Base-by-base conservation (phyloP, 140 eudicot genomes). In the Bidens hawaiensis region DNA sequence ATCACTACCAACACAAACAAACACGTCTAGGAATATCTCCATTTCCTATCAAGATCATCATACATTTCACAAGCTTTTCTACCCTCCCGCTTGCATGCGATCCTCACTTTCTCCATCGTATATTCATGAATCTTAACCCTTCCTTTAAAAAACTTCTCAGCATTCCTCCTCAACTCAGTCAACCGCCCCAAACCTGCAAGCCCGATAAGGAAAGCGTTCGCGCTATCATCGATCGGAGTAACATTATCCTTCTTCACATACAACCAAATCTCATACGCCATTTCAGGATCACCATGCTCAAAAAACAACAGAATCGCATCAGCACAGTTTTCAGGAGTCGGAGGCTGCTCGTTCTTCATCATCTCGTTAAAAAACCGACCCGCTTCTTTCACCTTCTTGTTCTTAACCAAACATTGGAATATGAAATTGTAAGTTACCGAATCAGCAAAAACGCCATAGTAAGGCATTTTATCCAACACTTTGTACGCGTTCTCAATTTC, bases 241-340 rank as follows among this genome's bases (percentile, higher is more conserved):
- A 82, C 66, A n/a, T 62, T 49, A 23, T 82, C 81, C 36, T 78
- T 77, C 54, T 68, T 80, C 96, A 90, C 70, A 56, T 64, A 87
- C 13, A 74, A 77, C 98, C 96, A 90, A 23, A 90, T 72, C 61
- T 87, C 94, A 28, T 70, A 61, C 3, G 88, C 96, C 69, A 78
- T 84, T 79, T 87, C 98, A 1, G 96, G 98, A 74, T 90, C 98
- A 63, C 84, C 96, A 53, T 71, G 60, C 2, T 87, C 86, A 49
- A 90, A 87, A 31, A 87, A 65, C 90, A 90, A 30, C 6, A 73
- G 54, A 42, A 90, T 87, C 31, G 94, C 96, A 16, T 69, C 84
- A 48, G 87, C 80, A 54, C 85, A 87, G 69, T 82, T 87, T 28
- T 68, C 48, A 51, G 67, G 84, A 8, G 88, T 80, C 56, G 96